Base-by-base conservation (phyloP, 129 eudicot species). In the Saposhnikovia divaricata region DNA sequence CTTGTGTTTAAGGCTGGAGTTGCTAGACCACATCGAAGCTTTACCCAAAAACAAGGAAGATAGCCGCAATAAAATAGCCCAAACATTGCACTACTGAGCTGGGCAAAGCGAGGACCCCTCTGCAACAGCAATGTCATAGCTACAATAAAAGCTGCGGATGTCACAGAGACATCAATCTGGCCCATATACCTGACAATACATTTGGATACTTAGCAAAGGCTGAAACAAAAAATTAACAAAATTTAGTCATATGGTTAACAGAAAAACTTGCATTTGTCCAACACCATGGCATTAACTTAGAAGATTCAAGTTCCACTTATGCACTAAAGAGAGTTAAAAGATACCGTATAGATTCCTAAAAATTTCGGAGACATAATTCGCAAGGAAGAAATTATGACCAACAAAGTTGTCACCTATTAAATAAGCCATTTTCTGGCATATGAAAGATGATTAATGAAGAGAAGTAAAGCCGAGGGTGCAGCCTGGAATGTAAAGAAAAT, bases 11-110 rank as follows among this genome's bases (percentile, higher is more conserved):
- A 77, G n/a, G 99, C 91, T 6, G 99, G 99, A 69, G 76, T 91
- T 76, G 90, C 82, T 78, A 94, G 81, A 80, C 89, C 87, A 75
- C 99, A 95, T 72, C 99, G 92, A 69, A 95, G 94, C 85, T 95
- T 95, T 79, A 95, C 94, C 99, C 99, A 95, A 75, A 95, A 95
- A 66, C 96, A 95, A 82, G 99, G 99, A 78, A 95, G 97, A 86
- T 89, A 95, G 40, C 99, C 99, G 80, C 99, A 95, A 80, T 95
- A 95, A 81, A 95, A 95, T 40, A 95, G 78, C 45, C 99, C 99
- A 85, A 95, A 95, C 89, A 95, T 89, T 65, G 99, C 83, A 87
- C 97, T 95, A 74, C 96, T 95, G 80, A 95, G 99, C 81, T 95
- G 97, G 75, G 99, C 86, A 85, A 95, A 95, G 77, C 97, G 97